Evolutionary conservation across 805 yeast genomes (phyloP).

Genomic region (Huiozyma sinensis): DNA sequence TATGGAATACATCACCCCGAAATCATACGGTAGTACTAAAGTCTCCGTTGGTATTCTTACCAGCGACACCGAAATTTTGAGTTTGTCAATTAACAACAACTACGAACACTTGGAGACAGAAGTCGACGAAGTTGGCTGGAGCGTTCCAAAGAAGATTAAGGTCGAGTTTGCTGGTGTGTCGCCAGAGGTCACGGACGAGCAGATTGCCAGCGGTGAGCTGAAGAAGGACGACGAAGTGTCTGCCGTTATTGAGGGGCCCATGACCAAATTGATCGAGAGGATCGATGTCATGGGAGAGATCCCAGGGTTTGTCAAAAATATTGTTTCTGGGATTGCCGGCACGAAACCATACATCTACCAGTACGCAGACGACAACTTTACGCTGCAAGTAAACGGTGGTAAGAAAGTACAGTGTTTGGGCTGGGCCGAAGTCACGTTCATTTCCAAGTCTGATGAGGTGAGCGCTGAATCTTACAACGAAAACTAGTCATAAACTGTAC

Average conservation of each 20-base stretch:
- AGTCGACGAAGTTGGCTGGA: constrained; percentile 85
- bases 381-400: constrained; percentile 14
- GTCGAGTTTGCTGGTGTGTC: constrained; percentile 46
- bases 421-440: constrained; percentile 28
- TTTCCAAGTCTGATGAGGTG: constrained; percentile 23
- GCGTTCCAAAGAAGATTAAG: constrained; percentile 59
- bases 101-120: constrained; percentile 46
- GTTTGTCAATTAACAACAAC: constrained; percentile 56
- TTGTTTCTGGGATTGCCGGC: constrained; percentile 91
- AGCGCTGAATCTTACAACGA: constrained; percentile 15
- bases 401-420: constrained; percentile 20
- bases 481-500: constrained; percentile 1
- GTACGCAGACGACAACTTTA: constrained; percentile 48
- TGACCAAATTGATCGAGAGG: constrained; percentile 63
- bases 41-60: constrained; percentile 73
- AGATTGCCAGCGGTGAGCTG: constrained; percentile 17
- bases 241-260: constrained; percentile 49
- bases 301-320: constrained; percentile 85
- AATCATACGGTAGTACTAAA: constrained; percentile 70
- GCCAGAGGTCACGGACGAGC: constrained; percentile 35
- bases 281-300: constrained; percentile 97
- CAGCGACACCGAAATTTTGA: constrained; percentile 48
- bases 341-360: constrained; percentile 96
- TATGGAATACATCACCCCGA: constrained; percentile 95
- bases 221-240: constrained; percentile 29